These are phyloP conservation scores for Fusarium penzigii DNA, from an alignment of 2,329 filamentous ascomycete genomes.

Conservation along the genomic window DNA sequence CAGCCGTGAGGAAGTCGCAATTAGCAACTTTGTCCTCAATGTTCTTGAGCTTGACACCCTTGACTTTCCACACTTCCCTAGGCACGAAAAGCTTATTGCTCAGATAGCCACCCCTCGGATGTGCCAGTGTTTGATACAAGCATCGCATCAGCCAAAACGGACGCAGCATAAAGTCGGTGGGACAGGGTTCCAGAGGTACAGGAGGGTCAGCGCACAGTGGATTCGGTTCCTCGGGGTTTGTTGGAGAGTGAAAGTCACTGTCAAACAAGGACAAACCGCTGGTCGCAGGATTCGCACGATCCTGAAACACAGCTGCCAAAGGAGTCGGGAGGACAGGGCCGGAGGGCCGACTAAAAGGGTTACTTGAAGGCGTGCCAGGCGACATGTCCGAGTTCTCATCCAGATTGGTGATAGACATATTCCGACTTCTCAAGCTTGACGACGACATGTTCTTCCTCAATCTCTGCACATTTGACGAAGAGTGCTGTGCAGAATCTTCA, in stretches of 20 bases:
- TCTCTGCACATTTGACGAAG: constrained; percentile 53
- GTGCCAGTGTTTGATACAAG: constrained; percentile 87
- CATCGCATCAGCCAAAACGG: constrained; percentile 98
- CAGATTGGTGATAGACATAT: constrained; percentile 65
- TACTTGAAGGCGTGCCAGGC: constrained; percentile 72
- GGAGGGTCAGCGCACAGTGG: constrained; percentile 65
- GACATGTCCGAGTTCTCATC: constrained; percentile 68
- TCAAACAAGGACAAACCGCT: constrained; percentile 80
- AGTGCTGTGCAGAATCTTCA: constrained; percentile 43
- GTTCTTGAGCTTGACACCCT: constrained; percentile 87
- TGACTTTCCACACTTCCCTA: constrained; percentile 89
- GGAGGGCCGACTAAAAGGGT: constrained; percentile 56
- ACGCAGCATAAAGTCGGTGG: constrained; percentile 82
- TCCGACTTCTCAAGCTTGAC: constrained; percentile 70
- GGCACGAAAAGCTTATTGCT: constrained; percentile 92
- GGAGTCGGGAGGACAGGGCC: constrained; percentile 69
- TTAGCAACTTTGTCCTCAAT: constrained; percentile 92
- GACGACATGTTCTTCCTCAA: constrained; percentile 70
- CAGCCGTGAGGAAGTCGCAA: constrained; percentile 88
- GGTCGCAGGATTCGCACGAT: constrained; percentile 56
- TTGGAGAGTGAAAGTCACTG: constrained; percentile 72
- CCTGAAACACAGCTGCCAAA: constrained; percentile 61
- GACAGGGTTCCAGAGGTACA: constrained; percentile 84
- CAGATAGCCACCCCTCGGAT: constrained; percentile 88
- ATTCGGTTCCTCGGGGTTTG: constrained; percentile 65